These are phyloP conservation scores for Nicotiana benthamiana DNA, from an alignment of 257 asterid genomes.

Conservation along the genomic window DNA sequence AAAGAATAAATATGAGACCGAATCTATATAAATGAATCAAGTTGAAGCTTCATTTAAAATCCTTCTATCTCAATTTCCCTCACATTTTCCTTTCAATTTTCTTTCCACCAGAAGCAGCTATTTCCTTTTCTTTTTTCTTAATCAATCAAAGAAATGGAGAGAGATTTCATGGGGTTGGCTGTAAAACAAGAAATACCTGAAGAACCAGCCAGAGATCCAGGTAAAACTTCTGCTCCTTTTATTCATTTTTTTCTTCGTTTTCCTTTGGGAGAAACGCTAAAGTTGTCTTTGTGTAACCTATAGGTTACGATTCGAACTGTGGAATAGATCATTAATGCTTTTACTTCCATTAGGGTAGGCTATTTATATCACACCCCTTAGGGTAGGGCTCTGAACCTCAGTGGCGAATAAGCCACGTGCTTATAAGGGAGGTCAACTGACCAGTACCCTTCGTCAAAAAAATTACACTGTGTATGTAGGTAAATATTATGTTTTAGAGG, in stretches of 20 bases:
- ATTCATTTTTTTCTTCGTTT: background rate
- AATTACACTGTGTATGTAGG: too few species aligned
- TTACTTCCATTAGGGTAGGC: too few species aligned
- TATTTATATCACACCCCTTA: too few species aligned
- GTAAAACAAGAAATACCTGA: slow-evolving; percentile 51
- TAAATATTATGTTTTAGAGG: too few species aligned
- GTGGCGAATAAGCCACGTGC: too few species aligned
- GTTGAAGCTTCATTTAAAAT: background rate
- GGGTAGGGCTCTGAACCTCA: too few species aligned
- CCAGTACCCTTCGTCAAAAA: too few species aligned
- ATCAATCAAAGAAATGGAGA: slow-evolving; percentile 35
- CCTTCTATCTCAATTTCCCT: background rate
- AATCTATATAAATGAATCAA: background rate
- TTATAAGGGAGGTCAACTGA: too few species aligned
- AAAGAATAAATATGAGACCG: background rate
- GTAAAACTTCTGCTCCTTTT: slow-evolving; percentile 9
- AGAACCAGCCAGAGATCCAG: slow-evolving; percentile 31
- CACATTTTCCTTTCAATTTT: background rate
- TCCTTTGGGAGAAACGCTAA: too few species aligned
- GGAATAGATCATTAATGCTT: too few species aligned
- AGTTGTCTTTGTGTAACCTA: too few species aligned
- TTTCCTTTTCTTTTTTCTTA: background rate
- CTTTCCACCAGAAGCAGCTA: background rate
- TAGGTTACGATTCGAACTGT: too few species aligned
- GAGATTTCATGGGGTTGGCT: slow-evolving; percentile 66